Percentiles rank a stretch among this genome's conserved stretches.
phyloP scores from a whole-genome alignment of 108 stramenopile species.

The Stephanodiscus minutulus region DNA sequence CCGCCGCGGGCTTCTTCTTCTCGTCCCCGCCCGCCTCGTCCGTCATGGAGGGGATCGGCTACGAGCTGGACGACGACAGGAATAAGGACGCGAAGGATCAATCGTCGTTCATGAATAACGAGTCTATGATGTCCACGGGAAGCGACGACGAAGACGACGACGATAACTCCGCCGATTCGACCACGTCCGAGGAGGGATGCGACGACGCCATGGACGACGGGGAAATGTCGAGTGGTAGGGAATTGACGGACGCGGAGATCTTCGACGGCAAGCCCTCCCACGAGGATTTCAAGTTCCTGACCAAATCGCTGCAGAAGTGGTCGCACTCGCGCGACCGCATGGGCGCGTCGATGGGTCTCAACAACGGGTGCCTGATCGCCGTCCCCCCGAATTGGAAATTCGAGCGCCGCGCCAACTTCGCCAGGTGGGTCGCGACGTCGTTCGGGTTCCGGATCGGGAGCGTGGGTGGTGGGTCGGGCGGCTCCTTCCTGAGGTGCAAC shows the following conservation, averaged over 20 bases:
- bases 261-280: slow-evolving; percentile 64
- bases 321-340: slow-evolving; percentile 15
- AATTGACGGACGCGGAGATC: slow-evolving; percentile 39
- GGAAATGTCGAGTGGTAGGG: background rate
- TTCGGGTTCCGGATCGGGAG: slow-evolving; percentile 65
- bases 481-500: slow-evolving; percentile 38
- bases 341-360: slow-evolving; percentile 52
- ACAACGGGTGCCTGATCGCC: slow-evolving; percentile 64
- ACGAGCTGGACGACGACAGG: background rate
- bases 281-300: slow-evolving; percentile 74
- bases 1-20: too few relatives aligned
- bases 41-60: background rate
- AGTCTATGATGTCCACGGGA: slow-evolving; percentile 11
- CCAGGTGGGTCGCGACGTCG: slow-evolving; percentile 55
- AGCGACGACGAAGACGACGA: slow-evolving; percentile 20
- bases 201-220: slow-evolving; percentile 19
- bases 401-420: slow-evolving; percentile 55
- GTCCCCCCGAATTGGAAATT: slow-evolving; percentile 52
- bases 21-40: background rate
- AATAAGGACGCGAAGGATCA: background rate
- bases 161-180: slow-evolving; percentile 6
- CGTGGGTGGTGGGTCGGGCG: slow-evolving; percentile 59
- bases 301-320: slow-evolving; percentile 49
- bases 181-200: slow-evolving; percentile 11
- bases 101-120: slow-evolving; percentile 5